These are phyloP conservation scores for Fraxinus quadrangulata DNA, from an alignment of 257 asterid species.

Conservation along the genomic window DNA sequence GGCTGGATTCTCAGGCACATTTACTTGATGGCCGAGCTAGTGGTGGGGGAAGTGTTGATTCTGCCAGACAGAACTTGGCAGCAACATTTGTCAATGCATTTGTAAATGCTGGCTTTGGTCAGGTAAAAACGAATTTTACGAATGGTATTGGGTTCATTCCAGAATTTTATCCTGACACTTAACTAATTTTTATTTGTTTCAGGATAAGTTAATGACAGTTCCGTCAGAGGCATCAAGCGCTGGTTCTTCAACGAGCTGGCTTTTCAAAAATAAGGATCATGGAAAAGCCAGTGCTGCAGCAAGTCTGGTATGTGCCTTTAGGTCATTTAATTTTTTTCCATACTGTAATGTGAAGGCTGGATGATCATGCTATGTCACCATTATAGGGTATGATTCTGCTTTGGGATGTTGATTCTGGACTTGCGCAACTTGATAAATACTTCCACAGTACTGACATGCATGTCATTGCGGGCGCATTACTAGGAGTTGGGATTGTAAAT, in stretches of 20 bases:
- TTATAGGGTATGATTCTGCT: conserved; percentile 90
- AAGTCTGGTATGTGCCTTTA: conserved; percentile 62
- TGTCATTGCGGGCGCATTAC: conserved; percentile 77
- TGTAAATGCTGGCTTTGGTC: conserved; percentile 98
- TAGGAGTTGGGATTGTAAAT: conserved; percentile 92
- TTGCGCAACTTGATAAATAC: conserved; percentile 91
- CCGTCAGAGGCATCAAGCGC: conserved; percentile 80
- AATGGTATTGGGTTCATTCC: neutral
- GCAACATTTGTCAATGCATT: conserved; percentile 97
- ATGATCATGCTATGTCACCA: conserved; percentile 24
- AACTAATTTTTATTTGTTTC: conserved; percentile 22
- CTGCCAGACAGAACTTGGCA: conserved; percentile 97
- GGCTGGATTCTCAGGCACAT: conserved; percentile 66
- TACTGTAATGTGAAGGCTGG: neutral
- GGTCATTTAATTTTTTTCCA: neutral
- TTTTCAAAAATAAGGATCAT: conserved; percentile 88
- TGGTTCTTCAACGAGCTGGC: conserved; percentile 86
- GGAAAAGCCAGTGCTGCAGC: conserved; percentile 98
- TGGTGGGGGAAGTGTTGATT: conserved; percentile 85
- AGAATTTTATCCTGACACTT: neutral
- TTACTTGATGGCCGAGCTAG: conserved; percentile 91
- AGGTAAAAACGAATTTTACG: conserved; percentile 44
- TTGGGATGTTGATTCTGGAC: conserved; percentile 97
- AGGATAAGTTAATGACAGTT: conserved; percentile 94
- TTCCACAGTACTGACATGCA: conserved; percentile 79